phyloP scores from a whole-genome alignment of 306 rosid species.

The Argentina anserina region DNA sequence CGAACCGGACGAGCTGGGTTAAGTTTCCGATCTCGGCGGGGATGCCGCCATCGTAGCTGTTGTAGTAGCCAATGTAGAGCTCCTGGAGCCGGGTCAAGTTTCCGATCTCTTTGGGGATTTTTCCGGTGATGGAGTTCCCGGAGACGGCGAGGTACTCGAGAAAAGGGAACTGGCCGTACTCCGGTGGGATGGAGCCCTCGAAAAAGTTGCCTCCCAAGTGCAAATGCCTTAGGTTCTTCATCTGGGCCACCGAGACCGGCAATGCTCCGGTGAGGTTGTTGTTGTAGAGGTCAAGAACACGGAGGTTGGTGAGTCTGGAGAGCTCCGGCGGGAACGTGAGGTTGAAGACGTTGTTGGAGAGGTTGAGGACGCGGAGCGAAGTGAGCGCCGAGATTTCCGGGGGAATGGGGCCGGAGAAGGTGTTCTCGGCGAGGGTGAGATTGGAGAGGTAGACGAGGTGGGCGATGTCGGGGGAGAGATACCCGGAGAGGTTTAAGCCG shows the following conservation, averaged over 20 bases:
- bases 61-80: slow-evolving; percentile 80
- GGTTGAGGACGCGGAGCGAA: slow-evolving; percentile 54
- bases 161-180: slow-evolving; percentile 52
- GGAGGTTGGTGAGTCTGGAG: slow-evolving; percentile 47
- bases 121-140: slow-evolving; percentile 71
- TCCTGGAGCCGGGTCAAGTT: slow-evolving; percentile 61
- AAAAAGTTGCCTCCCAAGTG: slow-evolving; percentile 89
- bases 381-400: slow-evolving; percentile 51
- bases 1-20: slow-evolving; percentile 63
- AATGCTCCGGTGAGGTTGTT: slow-evolving; percentile 74
- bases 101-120: slow-evolving; percentile 76
- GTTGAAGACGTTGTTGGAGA: slow-evolving; percentile 76
- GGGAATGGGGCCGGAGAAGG: slow-evolving; percentile 65
- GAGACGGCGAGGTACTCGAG: slow-evolving; percentile 79
- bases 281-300: slow-evolving; percentile 73
- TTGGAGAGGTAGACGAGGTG: slow-evolving; percentile 56
- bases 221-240: slow-evolving; percentile 65
- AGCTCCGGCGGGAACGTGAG: slow-evolving; percentile 58
- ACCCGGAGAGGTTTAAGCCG: slow-evolving; percentile 51
- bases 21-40: slow-evolving; percentile 81
- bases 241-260: slow-evolving; percentile 49
- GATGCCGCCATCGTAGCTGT: slow-evolving; percentile 57
- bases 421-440: slow-evolving; percentile 50
- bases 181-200: slow-evolving; percentile 69
- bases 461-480: slow-evolving; percentile 45